Percentiles rank a stretch among this genome's conserved stretches.
Evolutionary conservation across 106 monocot species (phyloP).

Genomic region (Narthecium ossifragum): DNA sequence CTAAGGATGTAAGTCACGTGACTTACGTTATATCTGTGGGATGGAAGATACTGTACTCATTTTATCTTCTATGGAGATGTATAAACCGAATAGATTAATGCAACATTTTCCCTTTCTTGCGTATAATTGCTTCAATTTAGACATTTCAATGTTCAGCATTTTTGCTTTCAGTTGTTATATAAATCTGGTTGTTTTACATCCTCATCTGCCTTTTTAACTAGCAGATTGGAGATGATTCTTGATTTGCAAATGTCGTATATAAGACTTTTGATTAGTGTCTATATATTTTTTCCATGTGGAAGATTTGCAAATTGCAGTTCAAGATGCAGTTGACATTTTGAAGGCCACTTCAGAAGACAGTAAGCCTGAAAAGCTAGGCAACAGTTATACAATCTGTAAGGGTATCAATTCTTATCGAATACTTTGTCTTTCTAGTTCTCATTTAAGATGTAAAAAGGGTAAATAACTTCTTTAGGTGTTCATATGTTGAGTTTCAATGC

Average conservation of each 20-base stretch:
- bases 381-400: slow-evolving; percentile 11
- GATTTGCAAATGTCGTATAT: background rate
- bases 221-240: background rate
- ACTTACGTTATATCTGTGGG: too few species aligned
- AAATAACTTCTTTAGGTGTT: background rate
- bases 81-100: too few species aligned
- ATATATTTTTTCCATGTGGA: background rate
- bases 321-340: slow-evolving; percentile 38
- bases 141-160: background rate
- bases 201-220: background rate
- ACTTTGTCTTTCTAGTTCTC: background rate
- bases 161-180: background rate
- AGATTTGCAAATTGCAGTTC: slow-evolving; percentile 37
- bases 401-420: slow-evolving; percentile 8
- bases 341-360: slow-evolving; percentile 20
- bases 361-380: slow-evolving; percentile 14
- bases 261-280: too few species aligned
- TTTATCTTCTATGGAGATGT: too few species aligned
- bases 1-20: too few species aligned
- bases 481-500: background rate
- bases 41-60: too few species aligned
- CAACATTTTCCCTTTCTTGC: too few species aligned
- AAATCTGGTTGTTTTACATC: background rate
- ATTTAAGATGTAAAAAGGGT: background rate
- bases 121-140: background rate